Evolutionary conservation across 345 rosid genomes (phyloP).

Genomic region (Gossypium anomalum): DNA sequence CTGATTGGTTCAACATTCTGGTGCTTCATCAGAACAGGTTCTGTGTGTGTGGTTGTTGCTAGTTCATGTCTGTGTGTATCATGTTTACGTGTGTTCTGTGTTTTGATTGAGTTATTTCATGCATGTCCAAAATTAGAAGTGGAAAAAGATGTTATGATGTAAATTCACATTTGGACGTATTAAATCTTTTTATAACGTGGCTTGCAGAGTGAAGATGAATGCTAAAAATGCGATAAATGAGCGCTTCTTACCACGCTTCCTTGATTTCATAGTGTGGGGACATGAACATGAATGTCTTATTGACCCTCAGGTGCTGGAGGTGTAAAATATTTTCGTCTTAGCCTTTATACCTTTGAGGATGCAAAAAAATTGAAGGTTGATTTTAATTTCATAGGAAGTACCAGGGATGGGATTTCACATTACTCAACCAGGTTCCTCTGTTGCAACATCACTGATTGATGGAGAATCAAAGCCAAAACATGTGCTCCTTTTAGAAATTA

Average conservation of each 20-base stretch:
- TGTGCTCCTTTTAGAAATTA: constrained; percentile 93
- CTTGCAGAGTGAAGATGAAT: constrained; percentile 82
- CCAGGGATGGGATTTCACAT: constrained; percentile 98
- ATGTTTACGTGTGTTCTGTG: neutral
- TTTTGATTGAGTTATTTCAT: constrained; percentile 13
- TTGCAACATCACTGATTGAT: constrained; percentile 95
- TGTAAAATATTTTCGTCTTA: neutral
- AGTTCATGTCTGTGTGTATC: neutral
- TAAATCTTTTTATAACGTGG: neutral
- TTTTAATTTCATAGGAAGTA: constrained; percentile 71
- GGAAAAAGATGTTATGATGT: neutral
- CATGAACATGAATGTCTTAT: constrained; percentile 96
- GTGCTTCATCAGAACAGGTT: constrained; percentile 99
- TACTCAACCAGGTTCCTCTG: constrained; percentile 99
- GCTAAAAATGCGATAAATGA: constrained; percentile 98
- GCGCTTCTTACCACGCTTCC: constrained; percentile 90
- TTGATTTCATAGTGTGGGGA: constrained; percentile 97
- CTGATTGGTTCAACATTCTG: constrained; percentile 97
- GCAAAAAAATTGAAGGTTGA: constrained; percentile 27
- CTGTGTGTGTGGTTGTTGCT: neutral
- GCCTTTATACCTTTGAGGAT: constrained; percentile 5
- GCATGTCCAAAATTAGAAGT: neutral
- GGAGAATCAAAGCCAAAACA: constrained; percentile 99
- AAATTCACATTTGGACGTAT: neutral
- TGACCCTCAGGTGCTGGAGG: constrained; percentile 75